Conservation (phyloP, 179 eudicot species). For the Carnegiea gigantea region DNA sequence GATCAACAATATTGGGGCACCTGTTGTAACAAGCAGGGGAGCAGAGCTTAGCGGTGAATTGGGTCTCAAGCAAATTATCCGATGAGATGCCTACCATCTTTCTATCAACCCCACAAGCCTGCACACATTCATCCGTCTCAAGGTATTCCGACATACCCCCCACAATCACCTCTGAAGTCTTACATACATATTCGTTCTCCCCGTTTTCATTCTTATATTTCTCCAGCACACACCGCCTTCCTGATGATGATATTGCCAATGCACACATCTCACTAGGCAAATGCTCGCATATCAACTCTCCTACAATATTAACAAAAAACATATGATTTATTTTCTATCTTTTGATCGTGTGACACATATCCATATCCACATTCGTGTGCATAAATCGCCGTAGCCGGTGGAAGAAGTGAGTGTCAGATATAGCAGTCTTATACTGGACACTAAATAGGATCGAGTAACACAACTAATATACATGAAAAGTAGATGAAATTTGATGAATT, state of each 20-base stretch:
- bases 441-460: no score
- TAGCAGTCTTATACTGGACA: no score
- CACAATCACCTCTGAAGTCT: slow-evolving; percentile 60
- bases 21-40: slow-evolving; percentile 25
- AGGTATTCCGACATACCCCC: slow-evolving; percentile 47
- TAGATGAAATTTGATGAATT: neutral
- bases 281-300: slow-evolving; percentile 51
- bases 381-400: no score
- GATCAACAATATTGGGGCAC: no score
- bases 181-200: slow-evolving; percentile 45
- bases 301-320: slow-evolving; percentile 20
- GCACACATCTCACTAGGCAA: slow-evolving; percentile 30
- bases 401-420: no score
- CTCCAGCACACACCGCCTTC: no score
- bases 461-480: neutral
- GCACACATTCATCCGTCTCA: slow-evolving; percentile 58
- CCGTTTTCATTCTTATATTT: slow-evolving; percentile 16
- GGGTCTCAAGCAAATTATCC: slow-evolving; percentile 51
- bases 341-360: neutral
- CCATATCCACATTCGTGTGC: no score
- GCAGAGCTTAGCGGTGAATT: slow-evolving; percentile 52
- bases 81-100: slow-evolving; percentile 58
- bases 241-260: no score
- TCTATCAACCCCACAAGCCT: slow-evolving; percentile 60
- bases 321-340: neutral